Base-by-base conservation (phyloP, 176 grass and related monocot genomes). In the Bromus sterilis region DNA sequence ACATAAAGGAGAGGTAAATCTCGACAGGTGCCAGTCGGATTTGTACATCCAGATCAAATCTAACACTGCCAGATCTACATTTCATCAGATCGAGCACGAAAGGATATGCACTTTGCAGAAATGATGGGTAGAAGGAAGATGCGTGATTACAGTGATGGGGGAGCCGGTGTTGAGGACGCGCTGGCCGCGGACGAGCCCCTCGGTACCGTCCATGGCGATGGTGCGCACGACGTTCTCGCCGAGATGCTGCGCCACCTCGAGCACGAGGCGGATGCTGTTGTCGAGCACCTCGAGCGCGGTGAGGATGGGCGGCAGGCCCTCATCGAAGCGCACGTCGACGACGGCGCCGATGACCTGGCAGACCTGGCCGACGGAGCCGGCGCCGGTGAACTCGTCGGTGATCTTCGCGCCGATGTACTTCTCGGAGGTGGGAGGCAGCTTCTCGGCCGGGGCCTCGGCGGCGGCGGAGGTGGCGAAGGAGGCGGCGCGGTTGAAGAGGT, bases 341-440 rank as follows among this genome's bases (percentile, higher is more conserved):
- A 98, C 95, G 81, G 95, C 95, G 4, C 95, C 95, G 75, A 98
- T 98, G 67, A 98, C 95, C 86, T 98, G 95, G 87, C 92, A 98
- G 4, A 98, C 95, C 86, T 94, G 80, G 8, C 95, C 95, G 65
- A 98, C 67, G n/a, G 95, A 41, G 44, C 95, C 95, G 9, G 92
- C 95, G 40, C 95, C 95, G 4, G 95, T 98, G 88, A 98, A 98
- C 65, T 98, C 92, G 32, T 98, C 95, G 37, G 95, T 98, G 84
- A 98, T 98, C 85, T 98, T 94, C 7, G 90, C 92, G 4, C 86
- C 85, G 5, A 46, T 67, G 15, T 58, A 66, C 77, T 84, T 87
- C 67, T 73, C 4, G 91, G 74, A 31, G 8, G 76, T n/a, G 5
- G 83, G 34, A 4, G 83, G 66, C 15, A 78, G 51, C 21, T 56